Percentiles rank a stretch among this genome's conserved stretches.
phyloP scores from a whole-genome alignment of 163 green algal genomes.

The Volvox carteri region DNA sequence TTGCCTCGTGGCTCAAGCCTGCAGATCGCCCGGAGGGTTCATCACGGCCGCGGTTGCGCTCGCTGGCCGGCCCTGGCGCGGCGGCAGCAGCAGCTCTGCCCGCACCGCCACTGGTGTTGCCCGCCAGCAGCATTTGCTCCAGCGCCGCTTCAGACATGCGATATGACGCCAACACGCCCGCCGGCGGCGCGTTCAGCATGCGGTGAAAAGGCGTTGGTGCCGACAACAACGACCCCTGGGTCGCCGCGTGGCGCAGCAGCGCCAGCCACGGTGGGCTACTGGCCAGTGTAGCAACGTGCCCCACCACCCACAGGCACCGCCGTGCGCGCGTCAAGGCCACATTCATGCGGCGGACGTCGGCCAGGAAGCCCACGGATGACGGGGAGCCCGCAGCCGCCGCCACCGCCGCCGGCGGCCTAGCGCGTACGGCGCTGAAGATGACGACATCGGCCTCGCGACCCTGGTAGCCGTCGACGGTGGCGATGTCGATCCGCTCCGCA shows the following conservation, averaged over 20 bases:
- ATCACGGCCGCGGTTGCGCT: not conserved
- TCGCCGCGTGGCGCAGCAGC: conserved; percentile 47
- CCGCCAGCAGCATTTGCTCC: not conserved
- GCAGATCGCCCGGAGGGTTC: no score
- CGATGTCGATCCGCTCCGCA: conserved; percentile 66
- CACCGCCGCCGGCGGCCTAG: not conserved
- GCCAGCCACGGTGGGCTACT: conserved; percentile 65
- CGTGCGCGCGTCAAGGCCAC: conserved; percentile 55
- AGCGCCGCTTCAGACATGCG: not conserved
- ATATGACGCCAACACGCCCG: not conserved
- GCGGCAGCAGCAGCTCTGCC: not conserved
- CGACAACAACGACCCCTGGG: not conserved
- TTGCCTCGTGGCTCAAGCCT: no score
- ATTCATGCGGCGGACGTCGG: conserved; percentile 74
- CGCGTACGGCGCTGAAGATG: conserved; percentile 55
- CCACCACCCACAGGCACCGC: conserved; percentile 54
- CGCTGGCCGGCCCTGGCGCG: not conserved
- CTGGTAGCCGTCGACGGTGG: conserved; percentile 77
- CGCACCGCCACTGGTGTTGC: not conserved
- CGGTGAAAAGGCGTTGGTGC: not conserved
- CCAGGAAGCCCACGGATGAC: conserved; percentile 73
- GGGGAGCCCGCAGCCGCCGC: not conserved
- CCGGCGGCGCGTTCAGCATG: not conserved
- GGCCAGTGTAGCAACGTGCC: conserved; percentile 26
- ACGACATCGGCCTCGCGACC: conserved; percentile 54